These are phyloP conservation scores for Arthrobotrys conoides DNA, from an alignment of 2,329 filamentous ascomycete genomes.

Conservation along the genomic window DNA sequence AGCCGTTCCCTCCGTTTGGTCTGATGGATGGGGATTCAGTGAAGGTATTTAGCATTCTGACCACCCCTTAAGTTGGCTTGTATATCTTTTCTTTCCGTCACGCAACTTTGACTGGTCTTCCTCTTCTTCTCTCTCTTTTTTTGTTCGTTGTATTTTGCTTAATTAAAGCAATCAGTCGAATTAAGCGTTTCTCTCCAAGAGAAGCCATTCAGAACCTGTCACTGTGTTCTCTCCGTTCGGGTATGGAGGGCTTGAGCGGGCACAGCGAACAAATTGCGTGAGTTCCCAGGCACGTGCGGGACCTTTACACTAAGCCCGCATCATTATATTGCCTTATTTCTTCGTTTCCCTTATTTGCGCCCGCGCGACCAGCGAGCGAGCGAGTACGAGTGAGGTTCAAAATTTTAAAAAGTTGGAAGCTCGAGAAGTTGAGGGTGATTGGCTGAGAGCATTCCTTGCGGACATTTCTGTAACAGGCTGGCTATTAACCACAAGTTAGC, in stretches of 20 bases:
- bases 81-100: not conserved
- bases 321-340: not conserved
- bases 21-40: not conserved
- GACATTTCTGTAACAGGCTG: slow-evolving; percentile 30
- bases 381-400: not conserved
- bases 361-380: not conserved
- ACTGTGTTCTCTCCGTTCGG: slow-evolving; percentile 18
- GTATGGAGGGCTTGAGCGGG: slow-evolving; percentile 17
- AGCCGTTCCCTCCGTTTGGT: slow-evolving; percentile 4
- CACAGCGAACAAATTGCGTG: slow-evolving; percentile 21
- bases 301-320: not conserved
- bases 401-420: not conserved
- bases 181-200: not conserved
- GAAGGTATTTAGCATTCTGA: slow-evolving; percentile 27
- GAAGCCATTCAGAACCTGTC: slow-evolving; percentile 7
- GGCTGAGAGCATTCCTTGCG: slow-evolving; percentile 27
- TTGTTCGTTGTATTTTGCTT: not conserved
- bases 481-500: not conserved
- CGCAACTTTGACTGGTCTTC: not conserved
- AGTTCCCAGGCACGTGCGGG: slow-evolving; percentile 27
- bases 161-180: slow-evolving; percentile 1
- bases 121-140: not conserved
- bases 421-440: not conserved
- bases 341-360: not conserved
- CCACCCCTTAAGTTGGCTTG: slow-evolving; percentile 5